Evolutionary conservation across 2,329 filamentous ascomycete species (phyloP).

Genomic region (Claviceps paspali): DNA sequence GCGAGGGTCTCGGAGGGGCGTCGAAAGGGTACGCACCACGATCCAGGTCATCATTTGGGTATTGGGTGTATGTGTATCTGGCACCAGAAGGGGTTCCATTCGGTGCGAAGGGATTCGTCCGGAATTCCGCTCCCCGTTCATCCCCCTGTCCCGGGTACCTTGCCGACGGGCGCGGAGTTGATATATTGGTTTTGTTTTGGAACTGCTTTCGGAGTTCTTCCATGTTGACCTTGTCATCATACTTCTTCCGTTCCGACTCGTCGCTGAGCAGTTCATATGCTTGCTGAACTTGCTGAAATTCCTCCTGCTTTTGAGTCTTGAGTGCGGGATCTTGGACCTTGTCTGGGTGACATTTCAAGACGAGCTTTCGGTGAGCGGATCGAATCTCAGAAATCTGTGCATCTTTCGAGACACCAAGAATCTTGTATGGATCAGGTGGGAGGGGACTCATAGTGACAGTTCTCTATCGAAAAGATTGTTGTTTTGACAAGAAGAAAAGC

Average conservation of each 20-base stretch:
- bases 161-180: slow-evolving; percentile 27
- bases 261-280: slow-evolving; percentile 85
- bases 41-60: slow-evolving; percentile 33
- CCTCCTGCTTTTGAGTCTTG: slow-evolving; percentile 65
- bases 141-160: slow-evolving; percentile 14
- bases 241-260: slow-evolving; percentile 53
- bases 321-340: slow-evolving; percentile 67
- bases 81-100: slow-evolving; percentile 17
- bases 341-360: slow-evolving; percentile 80
- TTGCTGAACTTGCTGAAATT: slow-evolving; percentile 85
- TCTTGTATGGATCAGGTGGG: slow-evolving; percentile 62
- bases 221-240: slow-evolving; percentile 61
- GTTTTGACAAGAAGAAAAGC: neutral
- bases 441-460: slow-evolving; percentile 29
- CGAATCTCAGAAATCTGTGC: slow-evolving; percentile 60
- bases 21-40: slow-evolving; percentile 27
- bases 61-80: slow-evolving; percentile 23
- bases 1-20: slow-evolving; percentile 20
- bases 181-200: slow-evolving; percentile 26
- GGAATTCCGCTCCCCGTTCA: slow-evolving; percentile 6
- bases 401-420: slow-evolving; percentile 57
- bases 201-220: slow-evolving; percentile 46
- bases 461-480: neutral
- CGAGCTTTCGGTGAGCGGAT: slow-evolving; percentile 68
- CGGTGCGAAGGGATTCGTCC: slow-evolving; percentile 25